Base-by-base conservation (phyloP, 2,329 filamentous ascomycete genomes). In the Botrytis deweyae region DNA sequence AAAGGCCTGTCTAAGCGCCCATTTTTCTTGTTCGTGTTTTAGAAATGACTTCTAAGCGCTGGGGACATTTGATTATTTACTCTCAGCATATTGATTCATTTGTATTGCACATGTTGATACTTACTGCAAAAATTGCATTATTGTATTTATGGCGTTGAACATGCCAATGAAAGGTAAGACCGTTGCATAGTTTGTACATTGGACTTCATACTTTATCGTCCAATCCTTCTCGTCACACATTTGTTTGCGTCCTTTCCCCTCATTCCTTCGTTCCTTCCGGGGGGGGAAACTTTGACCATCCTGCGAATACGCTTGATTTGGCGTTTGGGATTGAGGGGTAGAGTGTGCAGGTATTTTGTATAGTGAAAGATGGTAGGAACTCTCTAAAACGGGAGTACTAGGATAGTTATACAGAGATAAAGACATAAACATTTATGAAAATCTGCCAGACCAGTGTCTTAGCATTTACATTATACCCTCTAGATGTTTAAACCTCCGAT, bases 1-100 rank as follows among this genome's bases (percentile, higher is more conserved):
- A 20, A n/a, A 42, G 25, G 36, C 36, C 36, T 63, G 61, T 63
- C 61, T 63, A 63, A 63, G 61, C 61, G 61, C 61, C 38, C 61
- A 18, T 42, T n/a, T 40, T n/a, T n/a, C 36, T 40, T 63, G 36
- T 9, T 40, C 7, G 18, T 63, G 36, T 63, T 40, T 63, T 40
- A 36, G 14, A 12, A 40, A 42, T 40, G 61, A 18, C 25, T 18
- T 63, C 61, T 63, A 63, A 63, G 61, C 61, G 61, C 61, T 63
- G 61, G 20, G 38, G 36, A 62, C 22, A 40, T 63, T 25, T 4
- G 12, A 18, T 18, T n/a, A 8, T 42, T 18, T n/a, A n/a, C 38
- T 42, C 38, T n/a, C 59, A 16, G 36, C 36, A 36, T 40, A n/a
- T 62, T 25, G 20, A 16, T 25, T 16, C 16, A 6, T 38, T 7